Base-by-base conservation (phyloP, 139 green algal species). In the Volvox reticuliferus region DNA sequence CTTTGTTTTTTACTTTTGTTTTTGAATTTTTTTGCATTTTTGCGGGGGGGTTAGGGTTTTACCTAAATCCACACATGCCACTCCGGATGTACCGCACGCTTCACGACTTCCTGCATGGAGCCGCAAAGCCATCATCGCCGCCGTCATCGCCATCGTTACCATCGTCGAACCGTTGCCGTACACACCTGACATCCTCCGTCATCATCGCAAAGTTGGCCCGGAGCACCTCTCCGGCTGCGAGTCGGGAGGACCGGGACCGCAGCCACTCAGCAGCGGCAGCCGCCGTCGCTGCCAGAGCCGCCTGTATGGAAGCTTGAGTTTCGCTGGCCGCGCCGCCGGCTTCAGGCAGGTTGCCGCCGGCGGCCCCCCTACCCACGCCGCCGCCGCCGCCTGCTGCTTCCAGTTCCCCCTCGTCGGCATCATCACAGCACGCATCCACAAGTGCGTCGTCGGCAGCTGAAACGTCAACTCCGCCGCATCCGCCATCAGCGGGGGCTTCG, bases 141-240 rank as follows among this genome's bases (percentile, higher is more conserved):
- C 44, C 44, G 44, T 9, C 44, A 55, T 55, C 44, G 44, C 44
- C 44, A 5, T 9, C 44, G 44, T 55, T 55, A 55, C 44, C 44
- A 9, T 55, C 44, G 44, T 55, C 44, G 44, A 9, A 9, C n/a
- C n/a, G n/a, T 9, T 55, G 44, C 44, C 44, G 44, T 14, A 14
- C 44, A 9, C 44, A 89, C 85, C 85, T n/a, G 28, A 89, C 85
- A 30, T 89, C 85, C 17, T 71, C 69, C 1, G 30, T 50, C 44
- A 89, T 61, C 17, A 82, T 22, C 12, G 36, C 28, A 17, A 89
- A 82, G 68, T 89, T 89, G 44, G 37, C 18, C 1, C 85, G 69
- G 9, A 89, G 85, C 37, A 89, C 85, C 85, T 89, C 85, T 9
- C 85, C 85, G 1, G 61, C 50, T 24, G 79, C 79, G 12, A 21